phyloP scores from a whole-genome alignment of 768 basidiomycete species.

The Clathrus columnatus region DNA sequence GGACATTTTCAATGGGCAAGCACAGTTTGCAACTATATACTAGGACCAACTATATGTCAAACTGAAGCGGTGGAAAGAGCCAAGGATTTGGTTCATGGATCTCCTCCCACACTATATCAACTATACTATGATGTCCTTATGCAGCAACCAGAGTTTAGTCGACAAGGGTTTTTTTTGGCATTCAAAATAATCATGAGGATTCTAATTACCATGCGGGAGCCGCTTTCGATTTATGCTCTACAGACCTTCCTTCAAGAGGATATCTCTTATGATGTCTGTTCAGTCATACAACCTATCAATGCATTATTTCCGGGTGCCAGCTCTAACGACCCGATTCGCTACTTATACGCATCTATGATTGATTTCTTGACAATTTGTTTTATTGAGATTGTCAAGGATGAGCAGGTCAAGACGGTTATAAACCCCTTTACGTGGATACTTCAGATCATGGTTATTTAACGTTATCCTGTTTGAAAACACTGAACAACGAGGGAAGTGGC shows the following conservation, averaged over 20 bases:
- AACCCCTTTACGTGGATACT: neutral
- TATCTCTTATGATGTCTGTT: neutral
- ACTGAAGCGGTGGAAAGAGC: neutral
- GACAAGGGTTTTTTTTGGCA: constrained; percentile 3
- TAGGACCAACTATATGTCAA: neutral
- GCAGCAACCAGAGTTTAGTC: constrained; percentile 13
- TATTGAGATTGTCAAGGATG: no score
- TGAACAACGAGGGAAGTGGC: neutral
- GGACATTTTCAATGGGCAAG: constrained; percentile 23
- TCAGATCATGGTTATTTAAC: neutral
- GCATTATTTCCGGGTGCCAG: constrained; percentile 17
- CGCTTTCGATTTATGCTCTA: constrained; percentile 13
- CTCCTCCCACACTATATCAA: neutral
- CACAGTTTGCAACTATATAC: constrained; percentile 16
- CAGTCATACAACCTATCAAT: neutral
- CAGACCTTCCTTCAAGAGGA: constrained; percentile 12
- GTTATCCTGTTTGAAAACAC: neutral
- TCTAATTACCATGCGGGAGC: constrained; percentile 19
- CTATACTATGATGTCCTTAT: constrained; percentile 18
- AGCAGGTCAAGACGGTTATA: neutral
- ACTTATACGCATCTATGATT: neutral
- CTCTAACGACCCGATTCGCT: neutral
- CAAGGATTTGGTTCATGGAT: neutral
- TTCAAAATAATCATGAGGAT: constrained; percentile 18
- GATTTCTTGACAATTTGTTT: neutral